Percentiles rank a stretch among this genome's conserved stretches.
Conservation (phyloP, 2,329 filamentous ascomycete genomes). For the Alternaria ventricosa region DNA sequence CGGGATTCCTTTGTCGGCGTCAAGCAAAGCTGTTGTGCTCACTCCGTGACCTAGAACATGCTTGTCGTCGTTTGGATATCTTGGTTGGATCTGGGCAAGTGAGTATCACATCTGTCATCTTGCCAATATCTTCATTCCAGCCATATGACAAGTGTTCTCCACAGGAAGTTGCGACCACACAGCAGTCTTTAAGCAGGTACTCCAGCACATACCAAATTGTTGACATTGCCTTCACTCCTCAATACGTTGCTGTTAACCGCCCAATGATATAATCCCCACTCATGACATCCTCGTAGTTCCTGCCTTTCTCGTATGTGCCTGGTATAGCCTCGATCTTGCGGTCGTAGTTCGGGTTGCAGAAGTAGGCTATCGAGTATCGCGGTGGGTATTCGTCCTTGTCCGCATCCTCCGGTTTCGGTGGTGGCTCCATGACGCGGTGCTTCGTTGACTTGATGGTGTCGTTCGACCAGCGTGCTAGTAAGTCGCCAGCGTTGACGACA, state of each 20-base stretch:
- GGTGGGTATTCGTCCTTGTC: constrained; percentile 69
- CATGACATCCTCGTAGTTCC: constrained; percentile 80
- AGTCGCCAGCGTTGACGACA: constrained; percentile 87
- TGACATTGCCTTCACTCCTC: not conserved
- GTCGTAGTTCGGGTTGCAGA: constrained; percentile 85
- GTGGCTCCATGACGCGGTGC: constrained; percentile 88
- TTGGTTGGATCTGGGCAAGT: not conserved
- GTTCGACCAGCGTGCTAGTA: constrained; percentile 88
- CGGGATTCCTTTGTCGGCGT: accelerated
- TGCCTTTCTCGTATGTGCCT: constrained; percentile 75
- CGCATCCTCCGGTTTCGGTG: constrained; percentile 55
- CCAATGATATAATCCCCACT: constrained; percentile 82
- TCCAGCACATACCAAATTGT: too few relatives aligned
- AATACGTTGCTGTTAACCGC: constrained; percentile 74
- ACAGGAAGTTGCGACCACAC: too few relatives aligned
- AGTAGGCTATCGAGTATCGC: constrained; percentile 86
- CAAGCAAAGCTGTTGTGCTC: not conserved
- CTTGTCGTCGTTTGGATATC: not conserved
- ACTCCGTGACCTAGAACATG: not conserved
- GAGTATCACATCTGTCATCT: not conserved
- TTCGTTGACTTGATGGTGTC: constrained; percentile 89
- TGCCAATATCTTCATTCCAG: too few relatives aligned
- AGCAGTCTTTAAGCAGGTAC: too few relatives aligned
- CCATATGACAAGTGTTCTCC: too few relatives aligned
- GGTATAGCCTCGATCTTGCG: constrained; percentile 80